Base-by-base conservation (phyloP, 73 alveolate genomes). In the Paramecium bursaria region DNA sequence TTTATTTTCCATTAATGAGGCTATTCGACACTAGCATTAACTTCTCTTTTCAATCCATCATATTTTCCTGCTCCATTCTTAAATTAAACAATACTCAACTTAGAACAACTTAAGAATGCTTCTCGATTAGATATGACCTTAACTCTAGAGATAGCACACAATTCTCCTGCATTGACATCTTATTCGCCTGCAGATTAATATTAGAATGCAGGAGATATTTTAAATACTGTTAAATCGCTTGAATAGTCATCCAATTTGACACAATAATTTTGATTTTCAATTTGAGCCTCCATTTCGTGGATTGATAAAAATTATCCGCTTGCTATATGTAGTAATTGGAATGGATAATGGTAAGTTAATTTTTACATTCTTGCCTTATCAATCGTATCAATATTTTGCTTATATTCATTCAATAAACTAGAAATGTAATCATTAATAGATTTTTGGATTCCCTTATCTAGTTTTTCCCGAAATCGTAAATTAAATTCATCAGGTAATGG, bases 201-300 rank as follows among this genome's bases (percentile, higher is more conserved):
- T 47, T 44, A 86, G 31, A 47, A 87, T 11, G 90, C 73, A 19
- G 93, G 93, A 7, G 57, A 46, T 42, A 87, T 87, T 50, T 77
- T 85, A 74, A 87, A 87, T 15, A 79, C 87, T 11, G 93, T 79
- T 31, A 46, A 31, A 14, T 73, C 91, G 50, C 75, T 48, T 48
- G 91, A 52, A 48, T 48, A 87, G 21, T 85, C 91, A 44, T 85
- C 85, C 6, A 87, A 48, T 23, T 44, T 33, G 14, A 85, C 48
- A 14, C 50, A 54, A 11, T 79, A 85, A 48, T 87, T 87, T 33
- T 87, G 86, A 29, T 82, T 87, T 33, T 87, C 80, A 22, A 31
- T 21, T 15, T 57, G 53, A 1, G 93, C 80, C 42, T 79, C 89
- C 33, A 48, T 54, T 25, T 48, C 85, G 33, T 54, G 53, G 23